phyloP scores from a whole-genome alignment of 768 basidiomycete species.

The Baorangia bicolor region DNA sequence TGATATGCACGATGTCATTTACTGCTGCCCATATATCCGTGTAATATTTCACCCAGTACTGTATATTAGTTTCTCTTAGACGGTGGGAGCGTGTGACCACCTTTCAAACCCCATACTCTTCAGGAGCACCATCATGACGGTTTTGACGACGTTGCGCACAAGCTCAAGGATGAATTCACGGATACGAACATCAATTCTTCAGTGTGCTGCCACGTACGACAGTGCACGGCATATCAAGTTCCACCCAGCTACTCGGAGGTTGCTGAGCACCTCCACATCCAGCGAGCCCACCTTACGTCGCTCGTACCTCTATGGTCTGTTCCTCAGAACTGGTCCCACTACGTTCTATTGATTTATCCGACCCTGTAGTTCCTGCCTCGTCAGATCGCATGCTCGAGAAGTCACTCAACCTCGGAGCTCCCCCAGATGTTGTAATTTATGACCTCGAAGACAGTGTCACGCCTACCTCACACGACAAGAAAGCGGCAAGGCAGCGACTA shows the following conservation, averaged over 20 bases:
- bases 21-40: background rate
- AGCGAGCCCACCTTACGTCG: slow-evolving; percentile 36
- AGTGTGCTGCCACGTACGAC: background rate
- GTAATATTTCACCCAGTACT: background rate
- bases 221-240: background rate
- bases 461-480: slow-evolving; percentile 56
- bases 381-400: slow-evolving; percentile 82
- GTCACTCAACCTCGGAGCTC: slow-evolving; percentile 47
- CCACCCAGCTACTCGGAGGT: slow-evolving; percentile 1
- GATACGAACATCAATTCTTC: background rate
- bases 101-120: background rate
- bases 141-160: slow-evolving; percentile 2
- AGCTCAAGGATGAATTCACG: background rate
- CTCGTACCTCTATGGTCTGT: slow-evolving; percentile 61
- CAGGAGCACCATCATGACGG: background rate
- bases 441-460: slow-evolving; percentile 89
- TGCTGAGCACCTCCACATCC: slow-evolving; percentile 17
- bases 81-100: background rate
- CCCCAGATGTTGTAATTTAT: slow-evolving; percentile 78
- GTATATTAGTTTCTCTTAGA: background rate
- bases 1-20: background rate
- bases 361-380: slow-evolving; percentile 65
- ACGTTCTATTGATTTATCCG: background rate
- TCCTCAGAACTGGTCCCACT: background rate
- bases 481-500: slow-evolving; percentile 54